These are phyloP conservation scores for Tetratostichococcus sp. DNA, from an alignment of 139 green algal genomes.

Conservation along the genomic window DNA sequence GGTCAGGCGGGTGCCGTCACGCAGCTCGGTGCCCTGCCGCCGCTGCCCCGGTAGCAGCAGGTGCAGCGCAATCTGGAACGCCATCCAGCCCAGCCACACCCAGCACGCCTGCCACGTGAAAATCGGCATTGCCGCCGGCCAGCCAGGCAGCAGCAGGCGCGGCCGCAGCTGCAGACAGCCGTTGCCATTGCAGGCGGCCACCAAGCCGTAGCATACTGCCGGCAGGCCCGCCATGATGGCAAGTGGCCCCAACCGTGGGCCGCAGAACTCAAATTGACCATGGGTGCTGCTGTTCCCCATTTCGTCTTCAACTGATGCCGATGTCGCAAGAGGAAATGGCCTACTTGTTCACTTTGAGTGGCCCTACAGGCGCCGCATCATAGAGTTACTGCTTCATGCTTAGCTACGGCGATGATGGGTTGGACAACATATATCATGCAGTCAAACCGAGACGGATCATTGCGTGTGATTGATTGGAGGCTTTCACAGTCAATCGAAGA, in stretches of 20 bases:
- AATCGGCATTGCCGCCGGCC: constrained; percentile 19
- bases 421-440: too few relatives aligned
- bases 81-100: constrained; percentile 61
- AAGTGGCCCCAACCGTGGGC: constrained; percentile 56
- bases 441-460: too few relatives aligned
- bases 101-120: constrained; percentile 51
- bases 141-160: constrained; percentile 16
- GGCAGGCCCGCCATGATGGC: constrained; percentile 57
- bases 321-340: too few relatives aligned
- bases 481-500: too few relatives aligned
- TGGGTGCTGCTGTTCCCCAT: background rate
- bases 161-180: constrained; percentile 25
- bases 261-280: constrained; percentile 58
- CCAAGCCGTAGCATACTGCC: constrained; percentile 48
- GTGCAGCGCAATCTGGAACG: constrained; percentile 62
- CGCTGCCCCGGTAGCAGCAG: constrained; percentile 67
- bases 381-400: too few relatives aligned
- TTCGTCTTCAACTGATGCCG: too few relatives aligned
- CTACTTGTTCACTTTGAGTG: too few relatives aligned
- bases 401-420: too few relatives aligned
- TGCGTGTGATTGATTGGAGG: too few relatives aligned
- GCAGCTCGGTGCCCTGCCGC: constrained; percentile 53
- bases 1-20: constrained; percentile 47
- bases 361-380: too few relatives aligned
- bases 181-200: constrained; percentile 38